These are phyloP conservation scores for Solanum chiquidenum DNA, from an alignment of 257 asterid species.

Conservation along the genomic window DNA sequence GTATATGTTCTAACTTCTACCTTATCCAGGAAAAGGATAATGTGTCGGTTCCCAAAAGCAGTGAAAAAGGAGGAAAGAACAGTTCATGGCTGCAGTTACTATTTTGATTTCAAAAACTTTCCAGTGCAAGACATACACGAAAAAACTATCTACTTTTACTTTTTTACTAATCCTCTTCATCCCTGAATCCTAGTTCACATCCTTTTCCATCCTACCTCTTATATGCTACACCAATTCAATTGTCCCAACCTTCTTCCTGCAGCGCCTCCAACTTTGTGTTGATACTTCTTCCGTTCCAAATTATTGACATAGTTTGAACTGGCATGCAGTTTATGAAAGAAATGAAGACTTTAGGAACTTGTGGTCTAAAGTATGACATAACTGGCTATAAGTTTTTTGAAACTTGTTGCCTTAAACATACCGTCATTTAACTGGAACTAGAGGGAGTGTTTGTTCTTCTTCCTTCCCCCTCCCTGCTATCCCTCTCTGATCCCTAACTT, in stretches of 20 bases:
- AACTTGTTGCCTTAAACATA: neutral
- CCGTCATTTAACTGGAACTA: neutral
- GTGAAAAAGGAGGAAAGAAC: neutral
- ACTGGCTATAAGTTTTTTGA: neutral
- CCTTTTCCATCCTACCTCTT: neutral
- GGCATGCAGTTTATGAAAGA: neutral
- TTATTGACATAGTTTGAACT: neutral
- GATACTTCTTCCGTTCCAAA: neutral
- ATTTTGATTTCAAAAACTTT: neutral
- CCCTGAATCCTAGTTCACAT: neutral
- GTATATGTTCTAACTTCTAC: neutral
- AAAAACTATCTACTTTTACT: neutral
- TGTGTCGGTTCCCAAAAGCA: neutral
- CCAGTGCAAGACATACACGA: neutral
- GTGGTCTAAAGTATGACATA: neutral
- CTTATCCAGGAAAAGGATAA: neutral
- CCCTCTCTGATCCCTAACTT: neutral
- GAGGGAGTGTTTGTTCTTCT: neutral
- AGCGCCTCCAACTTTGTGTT: neutral
- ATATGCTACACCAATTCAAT: neutral
- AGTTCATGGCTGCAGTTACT: neutral
- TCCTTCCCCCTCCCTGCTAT: neutral
- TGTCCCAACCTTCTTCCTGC: neutral
- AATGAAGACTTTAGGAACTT: neutral
- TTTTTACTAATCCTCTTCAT: neutral